Evolutionary conservation across 73 alveolate genomes (phyloP).

Genomic region (Symbiodinium natans): DNA sequence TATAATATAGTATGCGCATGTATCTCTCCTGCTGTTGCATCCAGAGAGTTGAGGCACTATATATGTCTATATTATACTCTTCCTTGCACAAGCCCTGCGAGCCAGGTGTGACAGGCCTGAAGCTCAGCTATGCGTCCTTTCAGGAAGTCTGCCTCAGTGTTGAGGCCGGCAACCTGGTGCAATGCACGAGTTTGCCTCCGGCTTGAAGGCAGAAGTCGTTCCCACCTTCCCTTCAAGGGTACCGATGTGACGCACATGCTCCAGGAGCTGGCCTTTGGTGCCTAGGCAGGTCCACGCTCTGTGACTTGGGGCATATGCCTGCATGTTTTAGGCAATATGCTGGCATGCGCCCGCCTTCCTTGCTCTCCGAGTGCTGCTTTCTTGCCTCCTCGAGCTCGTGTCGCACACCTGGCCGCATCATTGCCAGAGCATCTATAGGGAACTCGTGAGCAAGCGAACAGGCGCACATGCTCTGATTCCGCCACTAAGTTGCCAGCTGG

Average conservation of each 20-base stretch:
- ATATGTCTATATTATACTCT: no score
- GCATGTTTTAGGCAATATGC: no score
- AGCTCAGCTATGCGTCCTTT: constrained; percentile 57
- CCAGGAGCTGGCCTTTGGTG: constrained; percentile 54
- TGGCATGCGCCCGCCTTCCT: constrained; percentile 28
- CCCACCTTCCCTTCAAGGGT: constrained; percentile 84
- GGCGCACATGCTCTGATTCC: neutral
- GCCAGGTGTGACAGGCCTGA: constrained; percentile 28
- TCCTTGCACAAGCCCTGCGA: no score
- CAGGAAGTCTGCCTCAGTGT: constrained; percentile 61
- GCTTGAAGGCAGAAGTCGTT: no score
- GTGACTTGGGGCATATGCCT: no score
- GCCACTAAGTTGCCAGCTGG: neutral
- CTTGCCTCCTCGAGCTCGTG: constrained; percentile 84
- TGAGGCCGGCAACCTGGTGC: constrained; percentile 48
- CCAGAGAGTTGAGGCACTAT: no score
- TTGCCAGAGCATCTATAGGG: neutral
- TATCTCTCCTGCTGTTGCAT: no score
- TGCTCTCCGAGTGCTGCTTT: constrained; percentile 70
- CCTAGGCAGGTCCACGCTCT: neutral
- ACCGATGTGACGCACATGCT: constrained; percentile 89
- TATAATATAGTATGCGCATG: no score
- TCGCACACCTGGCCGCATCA: constrained; percentile 37
- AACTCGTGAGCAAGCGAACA: no score
- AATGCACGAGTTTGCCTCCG: neutral